Percentiles rank a stretch among this genome's conserved stretches.
These are phyloP conservation scores for Tetrapisispora arboricola DNA, from an alignment of 805 yeast species.

Conservation along the genomic window DNA sequence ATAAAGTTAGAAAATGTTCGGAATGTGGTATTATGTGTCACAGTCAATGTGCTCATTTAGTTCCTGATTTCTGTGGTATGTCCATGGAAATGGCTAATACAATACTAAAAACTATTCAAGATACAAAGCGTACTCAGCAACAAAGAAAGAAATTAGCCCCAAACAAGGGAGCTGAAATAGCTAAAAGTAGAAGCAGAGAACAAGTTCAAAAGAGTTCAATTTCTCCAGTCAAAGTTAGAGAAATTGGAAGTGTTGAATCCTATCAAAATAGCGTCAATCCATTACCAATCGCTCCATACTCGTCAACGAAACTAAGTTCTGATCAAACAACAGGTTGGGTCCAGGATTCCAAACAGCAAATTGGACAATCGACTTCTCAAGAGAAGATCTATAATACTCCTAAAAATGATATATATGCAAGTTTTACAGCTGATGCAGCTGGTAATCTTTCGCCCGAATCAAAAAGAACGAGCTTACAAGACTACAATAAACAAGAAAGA, in stretches of 20 bases:
- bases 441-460: slow-evolving; percentile 12
- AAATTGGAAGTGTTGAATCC: not conserved
- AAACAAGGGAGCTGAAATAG: not conserved
- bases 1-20: slow-evolving; percentile 82
- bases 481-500: not conserved
- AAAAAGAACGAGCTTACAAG: not conserved
- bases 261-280: not conserved
- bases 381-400: slow-evolving; percentile 15
- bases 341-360: not conserved
- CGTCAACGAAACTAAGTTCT: not conserved
- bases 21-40: slow-evolving; percentile 96
- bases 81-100: slow-evolving; percentile 93
- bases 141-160: slow-evolving; percentile 11
- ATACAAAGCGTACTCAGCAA: slow-evolving; percentile 41
- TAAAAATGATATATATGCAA: slow-evolving; percentile 20
- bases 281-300: slow-evolving; percentile 1
- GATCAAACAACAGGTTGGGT: not conserved
- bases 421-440: slow-evolving; percentile 21
- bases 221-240: not conserved
- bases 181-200: not conserved
- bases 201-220: not conserved
- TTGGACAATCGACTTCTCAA: slow-evolving; percentile 6
- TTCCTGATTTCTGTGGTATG: slow-evolving; percentile 98
- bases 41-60: slow-evolving; percentile 81
- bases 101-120: slow-evolving; percentile 72